phyloP scores from a whole-genome alignment of 768 basidiomycete genomes.

The Boletus rubroflammeus region DNA sequence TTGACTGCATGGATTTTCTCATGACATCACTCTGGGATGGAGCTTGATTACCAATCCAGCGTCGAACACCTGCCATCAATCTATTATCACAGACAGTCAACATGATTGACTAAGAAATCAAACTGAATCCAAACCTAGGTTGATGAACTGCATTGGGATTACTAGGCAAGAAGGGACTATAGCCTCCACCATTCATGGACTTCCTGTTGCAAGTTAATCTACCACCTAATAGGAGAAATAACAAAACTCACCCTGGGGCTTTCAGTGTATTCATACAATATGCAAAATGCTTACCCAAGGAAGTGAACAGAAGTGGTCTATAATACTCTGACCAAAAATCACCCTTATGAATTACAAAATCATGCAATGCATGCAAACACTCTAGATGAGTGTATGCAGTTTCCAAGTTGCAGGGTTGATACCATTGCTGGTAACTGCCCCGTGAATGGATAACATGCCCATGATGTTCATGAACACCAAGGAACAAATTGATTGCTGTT shows the following conservation, averaged over 20 bases:
- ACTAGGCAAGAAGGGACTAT: constrained; percentile 74
- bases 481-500: constrained; percentile 94
- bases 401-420: constrained; percentile 62
- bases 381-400: constrained; percentile 65
- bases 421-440: constrained; percentile 85
- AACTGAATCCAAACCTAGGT: constrained; percentile 33
- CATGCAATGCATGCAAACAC: constrained; percentile 56
- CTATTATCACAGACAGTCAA: constrained; percentile 33
- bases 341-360: constrained; percentile 55
- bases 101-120: constrained; percentile 21
- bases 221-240: neutral
- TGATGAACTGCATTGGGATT: constrained; percentile 37
- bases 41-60: constrained; percentile 67
- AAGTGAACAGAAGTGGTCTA: constrained; percentile 77
- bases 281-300: constrained; percentile 83
- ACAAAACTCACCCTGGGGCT: constrained; percentile 61
- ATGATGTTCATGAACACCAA: constrained; percentile 65
- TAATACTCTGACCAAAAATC: constrained; percentile 93
- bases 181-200: constrained; percentile 59
- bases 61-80: constrained; percentile 72
- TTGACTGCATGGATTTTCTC: constrained; percentile 37
- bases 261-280: constrained; percentile 91
- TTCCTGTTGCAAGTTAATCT: constrained; percentile 44
- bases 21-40: constrained; percentile 39
- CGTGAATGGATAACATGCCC: constrained; percentile 50